Base-by-base conservation (phyloP, 2,329 filamentous ascomycete species). In the Aspergillus fischeri region DNA sequence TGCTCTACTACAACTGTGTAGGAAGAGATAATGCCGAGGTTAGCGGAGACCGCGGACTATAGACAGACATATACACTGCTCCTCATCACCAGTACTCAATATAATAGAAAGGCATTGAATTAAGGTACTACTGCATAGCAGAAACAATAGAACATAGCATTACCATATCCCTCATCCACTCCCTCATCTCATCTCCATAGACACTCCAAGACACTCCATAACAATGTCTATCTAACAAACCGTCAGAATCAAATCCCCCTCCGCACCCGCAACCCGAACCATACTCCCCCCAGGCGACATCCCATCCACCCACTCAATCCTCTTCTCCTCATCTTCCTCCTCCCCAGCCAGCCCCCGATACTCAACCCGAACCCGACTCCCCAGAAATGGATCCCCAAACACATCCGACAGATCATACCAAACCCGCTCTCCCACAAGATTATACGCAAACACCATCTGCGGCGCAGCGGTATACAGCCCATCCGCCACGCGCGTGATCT, bases 371-470 rank as follows among this genome's bases (percentile, higher is more conserved):
- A 75, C 68, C 1, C 51, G 35, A 11, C 63, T 51, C 11, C 72
- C 72, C 8, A 56, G 55, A 59, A 78, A 78, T 4, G 77, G 72
- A 60, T 78, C 73, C 8, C 77, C 77, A 65, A 75, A 74, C 20
- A 78, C 74, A 69, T 78, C 75, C 3, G 72, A 74, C 44, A 79
- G 63, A 63, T 77, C 75, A 58, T 78, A 79, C 67, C 74, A 77
- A 50, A 78, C 67, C 41, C 61, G 55, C 1, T 56, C 35, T 0
- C 51, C 51, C 17, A 70, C 62, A 21, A 77, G 64, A 35, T 70
- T 77, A 62, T 78, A 78, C 25, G 75, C 75, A 55, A 77, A 78
- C 24, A 75, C 67, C 3, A 73, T 75, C 64, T 77, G 68, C 4
- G 75, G 68, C 3, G 68, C 63, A 20, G 65, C 69, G 6, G 61